phyloP scores from a whole-genome alignment of 2,329 filamentous ascomycete species.

The Triangularia verruculosa region DNA sequence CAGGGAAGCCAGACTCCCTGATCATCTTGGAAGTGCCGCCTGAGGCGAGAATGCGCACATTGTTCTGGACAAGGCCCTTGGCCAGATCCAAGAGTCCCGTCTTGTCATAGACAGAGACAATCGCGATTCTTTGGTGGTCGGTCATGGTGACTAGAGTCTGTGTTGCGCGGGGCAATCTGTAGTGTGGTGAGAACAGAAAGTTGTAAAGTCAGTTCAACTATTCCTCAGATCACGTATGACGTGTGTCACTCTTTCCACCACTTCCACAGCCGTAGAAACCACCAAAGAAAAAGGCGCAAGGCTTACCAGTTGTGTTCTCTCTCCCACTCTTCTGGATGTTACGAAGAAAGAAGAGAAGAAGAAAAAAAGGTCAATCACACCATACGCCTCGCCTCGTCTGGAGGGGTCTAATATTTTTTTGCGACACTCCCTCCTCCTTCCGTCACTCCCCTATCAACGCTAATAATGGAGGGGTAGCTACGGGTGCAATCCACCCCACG shows the following conservation, averaged over 20 bases:
- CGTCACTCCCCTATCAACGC: conserved; percentile 6
- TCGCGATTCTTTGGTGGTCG: conserved; percentile 64
- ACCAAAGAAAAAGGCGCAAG: neutral
- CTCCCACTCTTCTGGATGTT: neutral
- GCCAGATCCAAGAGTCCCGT: conserved; percentile 89
- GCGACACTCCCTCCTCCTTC: neutral
- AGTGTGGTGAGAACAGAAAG: neutral
- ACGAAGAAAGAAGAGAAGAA: neutral
- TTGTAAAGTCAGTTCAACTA: conserved; percentile 7
- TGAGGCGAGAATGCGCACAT: conserved; percentile 90
- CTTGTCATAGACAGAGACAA: conserved; percentile 98
- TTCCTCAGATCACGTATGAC: neutral
- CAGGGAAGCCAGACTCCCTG: conserved; percentile 89
- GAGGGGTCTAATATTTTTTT: conserved; percentile 15
- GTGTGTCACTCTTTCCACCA: neutral
- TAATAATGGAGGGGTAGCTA: conserved; percentile 16
- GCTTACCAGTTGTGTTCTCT: neutral
- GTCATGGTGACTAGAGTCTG: conserved; percentile 32
- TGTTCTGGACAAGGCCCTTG: conserved; percentile 82
- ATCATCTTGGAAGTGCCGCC: conserved; percentile 96
- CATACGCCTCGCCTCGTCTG: conserved; percentile 1
- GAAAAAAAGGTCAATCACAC: neutral
- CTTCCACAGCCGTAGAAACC: neutral
- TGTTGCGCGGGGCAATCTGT: conserved; percentile 16
- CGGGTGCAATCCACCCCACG: neutral